Conservation (phyloP, 495 filamentous ascomycete species). For the Aspergillus saccharolyticus region DNA sequence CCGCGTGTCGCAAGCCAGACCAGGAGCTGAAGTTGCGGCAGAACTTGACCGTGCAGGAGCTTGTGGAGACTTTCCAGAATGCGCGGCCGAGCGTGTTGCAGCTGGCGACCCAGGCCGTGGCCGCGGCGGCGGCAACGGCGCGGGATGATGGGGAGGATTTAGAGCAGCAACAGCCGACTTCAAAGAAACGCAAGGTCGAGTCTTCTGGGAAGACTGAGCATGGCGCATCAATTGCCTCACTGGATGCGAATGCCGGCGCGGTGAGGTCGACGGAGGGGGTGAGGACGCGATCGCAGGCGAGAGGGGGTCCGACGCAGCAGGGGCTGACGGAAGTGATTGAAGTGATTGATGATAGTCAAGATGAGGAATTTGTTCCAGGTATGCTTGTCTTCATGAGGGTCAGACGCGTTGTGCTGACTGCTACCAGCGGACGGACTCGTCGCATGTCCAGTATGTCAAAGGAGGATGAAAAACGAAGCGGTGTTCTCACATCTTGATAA, state of each 20-base stretch:
- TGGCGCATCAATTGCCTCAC: background rate
- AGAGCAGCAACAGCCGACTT: slow-evolving; percentile 23
- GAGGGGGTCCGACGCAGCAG: slow-evolving; percentile 18
- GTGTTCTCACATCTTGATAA: slow-evolving; percentile 77
- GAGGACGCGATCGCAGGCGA: slow-evolving; percentile 36
- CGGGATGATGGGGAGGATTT: slow-evolving; percentile 16
- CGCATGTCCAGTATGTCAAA: slow-evolving; percentile 73
- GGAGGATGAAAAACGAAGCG: slow-evolving; percentile 67
- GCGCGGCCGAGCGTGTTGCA: slow-evolving; percentile 58
- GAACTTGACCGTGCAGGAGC: slow-evolving; percentile 77
- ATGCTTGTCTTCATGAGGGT: background rate
- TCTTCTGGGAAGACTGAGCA: slow-evolving; percentile 19
- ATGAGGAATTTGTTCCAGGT: slow-evolving; percentile 36
- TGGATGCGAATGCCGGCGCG: background rate
- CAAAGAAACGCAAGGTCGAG: slow-evolving; percentile 42
- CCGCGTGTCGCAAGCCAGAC: slow-evolving; percentile 68
- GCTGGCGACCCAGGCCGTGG: slow-evolving; percentile 47
- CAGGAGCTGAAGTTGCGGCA: slow-evolving; percentile 78
- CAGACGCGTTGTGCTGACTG: background rate
- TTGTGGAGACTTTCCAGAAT: slow-evolving; percentile 71
- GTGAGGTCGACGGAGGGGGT: slow-evolving; percentile 20
- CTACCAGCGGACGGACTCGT: slow-evolving; percentile 65
- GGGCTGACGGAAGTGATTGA: slow-evolving; percentile 24
- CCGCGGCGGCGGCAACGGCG: background rate
- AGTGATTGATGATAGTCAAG: slow-evolving; percentile 36